Conservation (phyloP, 345 rosid species). For the Cardamine chenopodiifolia region DNA sequence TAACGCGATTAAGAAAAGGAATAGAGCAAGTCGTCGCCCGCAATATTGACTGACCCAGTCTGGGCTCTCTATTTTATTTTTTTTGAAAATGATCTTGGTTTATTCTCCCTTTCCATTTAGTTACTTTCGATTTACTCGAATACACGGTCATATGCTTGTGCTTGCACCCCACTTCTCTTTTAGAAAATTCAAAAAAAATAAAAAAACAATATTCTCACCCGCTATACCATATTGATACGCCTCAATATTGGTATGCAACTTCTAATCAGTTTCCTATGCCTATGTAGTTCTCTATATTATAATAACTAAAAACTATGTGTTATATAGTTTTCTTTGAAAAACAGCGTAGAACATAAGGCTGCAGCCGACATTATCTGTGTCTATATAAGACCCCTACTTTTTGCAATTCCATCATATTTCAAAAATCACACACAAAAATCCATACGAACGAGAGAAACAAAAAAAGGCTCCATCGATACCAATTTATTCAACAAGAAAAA, state of each 20-base stretch:
- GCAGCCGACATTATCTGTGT: conserved; percentile 31
- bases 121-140: no score
- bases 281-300: conserved; percentile 5
- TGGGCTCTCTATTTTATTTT: background rate
- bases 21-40: conserved; percentile 30
- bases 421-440: background rate
- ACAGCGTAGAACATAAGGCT: conserved; percentile 2
- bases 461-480: background rate
- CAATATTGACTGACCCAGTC: conserved; percentile 31
- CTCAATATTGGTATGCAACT: conserved; percentile 29
- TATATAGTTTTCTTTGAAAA: conserved; percentile 34
- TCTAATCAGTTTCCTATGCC: conserved; percentile 31
- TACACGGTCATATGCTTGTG: conserved; percentile 6
- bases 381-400: conserved; percentile 37
- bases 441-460: background rate
- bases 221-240: conserved; percentile 36
- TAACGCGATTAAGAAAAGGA: conserved; percentile 35
- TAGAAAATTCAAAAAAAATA: background rate
- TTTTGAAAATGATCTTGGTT: no score
- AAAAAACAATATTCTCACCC: background rate
- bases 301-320: conserved; percentile 6
- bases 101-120: background rate
- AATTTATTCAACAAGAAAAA: conserved; percentile 1
- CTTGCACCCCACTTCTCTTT: conserved; percentile 26
- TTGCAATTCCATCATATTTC: background rate